phyloP scores from a whole-genome alignment of 768 basidiomycete species.

The Lentinula aciculospora region DNA sequence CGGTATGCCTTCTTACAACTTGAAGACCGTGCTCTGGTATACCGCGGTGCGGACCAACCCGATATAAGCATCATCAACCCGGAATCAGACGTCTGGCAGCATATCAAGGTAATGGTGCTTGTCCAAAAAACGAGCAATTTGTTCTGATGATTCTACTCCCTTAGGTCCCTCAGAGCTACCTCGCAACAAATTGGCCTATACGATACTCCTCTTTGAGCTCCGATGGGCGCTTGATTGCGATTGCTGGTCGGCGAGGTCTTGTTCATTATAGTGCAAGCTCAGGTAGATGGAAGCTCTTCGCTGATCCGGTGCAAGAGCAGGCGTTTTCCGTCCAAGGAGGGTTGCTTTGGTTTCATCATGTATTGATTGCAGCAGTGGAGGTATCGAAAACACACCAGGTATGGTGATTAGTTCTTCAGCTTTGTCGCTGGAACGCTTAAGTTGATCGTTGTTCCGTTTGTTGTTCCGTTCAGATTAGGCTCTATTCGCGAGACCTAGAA shows the following conservation, averaged over 20 bases:
- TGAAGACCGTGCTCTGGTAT: conserved; percentile 90
- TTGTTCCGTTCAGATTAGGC: conserved; percentile 68
- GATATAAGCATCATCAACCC: conserved; percentile 98
- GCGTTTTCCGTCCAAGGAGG: conserved; percentile 87
- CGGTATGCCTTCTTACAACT: conserved; percentile 93
- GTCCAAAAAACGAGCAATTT: not conserved
- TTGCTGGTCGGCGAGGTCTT: conserved; percentile 87
- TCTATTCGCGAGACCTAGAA: conserved; percentile 92
- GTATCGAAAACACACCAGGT: conserved; percentile 75
- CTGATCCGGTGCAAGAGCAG: conserved; percentile 76
- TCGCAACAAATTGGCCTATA: conserved; percentile 91
- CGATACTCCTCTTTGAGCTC: conserved; percentile 85
- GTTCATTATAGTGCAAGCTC: conserved; percentile 93
- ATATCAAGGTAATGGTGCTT: conserved; percentile 64
- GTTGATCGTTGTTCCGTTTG: conserved; percentile 1
- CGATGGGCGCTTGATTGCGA: conserved; percentile 88
- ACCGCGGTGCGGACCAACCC: conserved; percentile 94
- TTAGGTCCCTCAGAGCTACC: conserved; percentile 87
- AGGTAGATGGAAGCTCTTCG: conserved; percentile 92
- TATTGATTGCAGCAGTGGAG: conserved; percentile 88
- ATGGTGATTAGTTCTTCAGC: conserved; percentile 13
- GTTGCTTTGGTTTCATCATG: conserved; percentile 93
- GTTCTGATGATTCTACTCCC: not conserved
- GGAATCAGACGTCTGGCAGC: conserved; percentile 97
- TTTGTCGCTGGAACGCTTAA: conserved; percentile 1